Evolutionary conservation across 2,329 filamentous ascomycete species (phyloP).

Genomic region (Neopestalotiopsis rosae): DNA sequence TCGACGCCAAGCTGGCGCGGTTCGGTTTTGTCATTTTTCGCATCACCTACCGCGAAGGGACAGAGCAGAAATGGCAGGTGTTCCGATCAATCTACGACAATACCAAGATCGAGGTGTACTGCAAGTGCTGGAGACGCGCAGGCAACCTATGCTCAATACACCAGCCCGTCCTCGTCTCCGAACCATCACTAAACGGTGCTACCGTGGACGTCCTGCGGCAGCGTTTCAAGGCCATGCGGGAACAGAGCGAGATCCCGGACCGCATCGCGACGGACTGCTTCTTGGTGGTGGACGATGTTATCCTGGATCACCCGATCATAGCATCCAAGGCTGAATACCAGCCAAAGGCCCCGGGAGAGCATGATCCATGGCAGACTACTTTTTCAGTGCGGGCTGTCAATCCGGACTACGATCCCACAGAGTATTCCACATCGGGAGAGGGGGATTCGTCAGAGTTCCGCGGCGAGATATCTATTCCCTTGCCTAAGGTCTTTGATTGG

Average conservation of each 20-base stretch:
- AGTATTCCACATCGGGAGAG: neutral
- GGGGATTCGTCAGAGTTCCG: neutral
- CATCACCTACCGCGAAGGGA: neutral
- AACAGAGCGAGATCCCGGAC: neutral
- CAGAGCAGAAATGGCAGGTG: neutral
- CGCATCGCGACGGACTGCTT: conserved; percentile 5
- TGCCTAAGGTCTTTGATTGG: conserved; percentile 10
- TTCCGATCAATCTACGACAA: neutral
- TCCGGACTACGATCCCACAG: neutral
- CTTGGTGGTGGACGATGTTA: neutral
- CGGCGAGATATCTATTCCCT: neutral
- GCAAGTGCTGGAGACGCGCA: neutral
- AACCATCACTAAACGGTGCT: neutral
- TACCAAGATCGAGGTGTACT: no score
- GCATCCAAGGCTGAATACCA: neutral
- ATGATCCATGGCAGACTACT: neutral
- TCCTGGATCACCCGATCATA: neutral
- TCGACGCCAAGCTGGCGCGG: neutral
- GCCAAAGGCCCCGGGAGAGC: neutral
- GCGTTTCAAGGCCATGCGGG: neutral
- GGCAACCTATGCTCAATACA: neutral
- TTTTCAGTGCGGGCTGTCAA: neutral
- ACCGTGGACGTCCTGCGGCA: neutral
- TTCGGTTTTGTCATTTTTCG: neutral
- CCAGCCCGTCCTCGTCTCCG: neutral